phyloP scores from a whole-genome alignment of 345 rosid genomes.

The Anacardium occidentale region DNA sequence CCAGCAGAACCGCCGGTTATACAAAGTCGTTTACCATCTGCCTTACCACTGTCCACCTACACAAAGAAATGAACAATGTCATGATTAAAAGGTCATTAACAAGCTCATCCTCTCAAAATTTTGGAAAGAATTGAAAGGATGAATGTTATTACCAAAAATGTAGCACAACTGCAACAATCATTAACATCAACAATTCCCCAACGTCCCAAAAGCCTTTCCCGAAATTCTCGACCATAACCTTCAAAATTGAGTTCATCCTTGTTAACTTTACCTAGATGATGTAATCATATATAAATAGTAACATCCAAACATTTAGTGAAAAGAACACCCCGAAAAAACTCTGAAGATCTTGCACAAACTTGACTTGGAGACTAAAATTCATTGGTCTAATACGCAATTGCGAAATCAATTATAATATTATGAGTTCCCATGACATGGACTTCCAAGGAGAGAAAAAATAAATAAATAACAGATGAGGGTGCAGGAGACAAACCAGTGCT shows the following conservation, averaged over 20 bases:
- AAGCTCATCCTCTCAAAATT: constrained; percentile 9
- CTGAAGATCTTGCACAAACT: background rate
- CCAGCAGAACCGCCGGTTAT: constrained; percentile 99
- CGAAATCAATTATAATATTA: background rate
- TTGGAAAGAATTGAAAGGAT: background rate
- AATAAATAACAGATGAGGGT: background rate
- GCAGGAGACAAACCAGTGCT: constrained; percentile 80
- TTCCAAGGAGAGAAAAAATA: background rate
- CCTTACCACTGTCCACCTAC: constrained; percentile 77
- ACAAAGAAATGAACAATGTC: constrained; percentile 24
- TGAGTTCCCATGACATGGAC: background rate
- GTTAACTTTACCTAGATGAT: constrained; percentile 9
- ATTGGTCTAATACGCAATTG: background rate
- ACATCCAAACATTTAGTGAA: background rate
- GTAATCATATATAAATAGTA: background rate
- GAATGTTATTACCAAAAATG: constrained; percentile 58
- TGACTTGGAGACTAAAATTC: background rate
- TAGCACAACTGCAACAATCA: constrained; percentile 96
- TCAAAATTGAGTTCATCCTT: constrained; percentile 22
- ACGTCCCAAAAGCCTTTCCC: constrained; percentile 66
- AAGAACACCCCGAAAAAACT: background rate
- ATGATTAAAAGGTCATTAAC: background rate
- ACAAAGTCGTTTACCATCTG: constrained; percentile 69
- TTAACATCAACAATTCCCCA: constrained; percentile 98
- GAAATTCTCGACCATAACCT: constrained; percentile 95